Evolutionary conservation across 2,329 filamentous ascomycete genomes (phyloP).

Genomic region (Pseudogymnoascus sp.): DNA sequence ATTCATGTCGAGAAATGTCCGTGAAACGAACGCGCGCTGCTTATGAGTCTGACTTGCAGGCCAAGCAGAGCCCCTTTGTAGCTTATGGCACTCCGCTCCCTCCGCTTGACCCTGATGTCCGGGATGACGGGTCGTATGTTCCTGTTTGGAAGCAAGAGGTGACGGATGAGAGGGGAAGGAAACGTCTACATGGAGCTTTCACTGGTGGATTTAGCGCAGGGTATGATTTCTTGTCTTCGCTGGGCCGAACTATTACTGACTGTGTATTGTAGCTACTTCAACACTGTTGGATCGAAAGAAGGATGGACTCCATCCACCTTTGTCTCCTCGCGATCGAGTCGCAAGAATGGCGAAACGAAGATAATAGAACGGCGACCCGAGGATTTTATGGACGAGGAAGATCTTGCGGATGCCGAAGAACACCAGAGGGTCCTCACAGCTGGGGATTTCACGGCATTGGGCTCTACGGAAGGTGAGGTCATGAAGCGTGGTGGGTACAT

Average conservation of each 20-base stretch:
- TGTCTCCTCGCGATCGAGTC: conserved; percentile 77
- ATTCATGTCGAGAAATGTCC: conserved; percentile 48
- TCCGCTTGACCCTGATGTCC: conserved; percentile 63
- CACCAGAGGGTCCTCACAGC: conserved; percentile 66
- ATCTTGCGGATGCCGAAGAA: conserved; percentile 79
- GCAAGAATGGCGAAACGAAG: conserved; percentile 59
- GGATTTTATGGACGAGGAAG: conserved; percentile 98
- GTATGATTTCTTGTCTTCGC: conserved; percentile 42
- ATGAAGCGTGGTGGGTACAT: conserved; percentile 48
- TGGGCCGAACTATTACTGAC: conserved; percentile 27
- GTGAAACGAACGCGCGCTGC: conserved; percentile 71
- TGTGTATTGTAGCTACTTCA: conserved; percentile 66
- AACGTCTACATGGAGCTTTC: conserved; percentile 90
- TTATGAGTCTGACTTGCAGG: conserved; percentile 68
- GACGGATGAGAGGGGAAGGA: conserved; percentile 82
- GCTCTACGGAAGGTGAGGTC: conserved; percentile 53
- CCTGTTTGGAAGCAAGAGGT: conserved; percentile 99
- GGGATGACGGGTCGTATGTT: conserved; percentile 87
- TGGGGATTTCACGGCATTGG: conserved; percentile 68
- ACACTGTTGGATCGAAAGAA: conserved; percentile 96
- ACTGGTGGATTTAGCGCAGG: conserved; percentile 95
- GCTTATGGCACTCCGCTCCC: conserved; percentile 81
- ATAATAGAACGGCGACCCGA: conserved; percentile 58
- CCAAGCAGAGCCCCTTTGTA: conserved; percentile 64
- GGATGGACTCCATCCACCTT: conserved; percentile 93